Conservation (phyloP, 495 filamentous ascomycete species). For the Cercophora newfieldiana region DNA sequence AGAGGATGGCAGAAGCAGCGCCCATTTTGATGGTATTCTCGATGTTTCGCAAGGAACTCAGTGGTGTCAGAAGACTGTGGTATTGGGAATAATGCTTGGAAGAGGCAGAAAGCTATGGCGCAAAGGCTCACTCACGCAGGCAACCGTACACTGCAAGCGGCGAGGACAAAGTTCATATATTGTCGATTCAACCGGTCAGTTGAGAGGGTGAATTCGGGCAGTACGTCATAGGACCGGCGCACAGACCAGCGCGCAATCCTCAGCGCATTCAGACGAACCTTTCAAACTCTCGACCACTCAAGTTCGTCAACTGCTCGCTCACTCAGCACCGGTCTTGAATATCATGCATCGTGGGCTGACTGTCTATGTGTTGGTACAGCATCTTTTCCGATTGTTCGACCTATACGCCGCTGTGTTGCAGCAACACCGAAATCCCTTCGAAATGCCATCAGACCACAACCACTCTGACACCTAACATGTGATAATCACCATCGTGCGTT, state of each 20-base stretch:
- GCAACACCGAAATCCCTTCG: no score
- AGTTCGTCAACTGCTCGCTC: not conserved
- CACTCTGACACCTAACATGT: no score
- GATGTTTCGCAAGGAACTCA: not conserved
- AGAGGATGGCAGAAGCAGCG: conserved; percentile 54
- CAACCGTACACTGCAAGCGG: not conserved
- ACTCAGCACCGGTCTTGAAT: not conserved
- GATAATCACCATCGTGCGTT: no score
- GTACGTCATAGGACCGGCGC: not conserved
- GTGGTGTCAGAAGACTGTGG: not conserved
- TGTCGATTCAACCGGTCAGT: not conserved
- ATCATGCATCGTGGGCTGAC: no score
- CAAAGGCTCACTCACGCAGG: not conserved
- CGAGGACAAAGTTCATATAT: not conserved
- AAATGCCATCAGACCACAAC: no score
- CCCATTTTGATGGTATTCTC: conserved; percentile 43
- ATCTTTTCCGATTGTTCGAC: no score
- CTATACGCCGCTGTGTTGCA: no score
- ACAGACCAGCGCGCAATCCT: not conserved
- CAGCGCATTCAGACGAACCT: not conserved
- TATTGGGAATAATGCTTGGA: no score
- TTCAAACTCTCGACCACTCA: not conserved
- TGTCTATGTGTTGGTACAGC: not conserved
- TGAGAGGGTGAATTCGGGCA: not conserved
- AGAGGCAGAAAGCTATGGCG: not conserved